Percentiles rank a stretch among this genome's conserved stretches.
phyloP scores from a whole-genome alignment of 2,329 filamentous ascomycete genomes.

The Fusarium fujikuroi region DNA sequence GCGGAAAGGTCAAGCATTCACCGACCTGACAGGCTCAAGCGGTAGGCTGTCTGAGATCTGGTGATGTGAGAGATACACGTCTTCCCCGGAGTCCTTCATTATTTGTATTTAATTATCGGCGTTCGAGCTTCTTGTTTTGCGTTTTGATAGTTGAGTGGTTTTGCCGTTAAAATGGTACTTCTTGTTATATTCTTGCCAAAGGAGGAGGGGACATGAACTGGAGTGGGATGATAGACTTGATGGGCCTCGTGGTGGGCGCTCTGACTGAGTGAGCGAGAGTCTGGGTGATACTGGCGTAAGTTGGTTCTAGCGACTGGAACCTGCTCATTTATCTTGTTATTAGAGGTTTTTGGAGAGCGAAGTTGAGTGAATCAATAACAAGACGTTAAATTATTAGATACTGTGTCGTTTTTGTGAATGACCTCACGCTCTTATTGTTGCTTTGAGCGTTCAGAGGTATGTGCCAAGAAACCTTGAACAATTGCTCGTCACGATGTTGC shows the following conservation, averaged over 20 bases:
- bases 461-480: neutral
- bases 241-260: conserved; percentile 6
- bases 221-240: conserved; percentile 28
- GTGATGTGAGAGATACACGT: conserved; percentile 16
- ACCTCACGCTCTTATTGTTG: neutral
- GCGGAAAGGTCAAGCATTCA: conserved; percentile 23
- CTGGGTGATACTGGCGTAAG: neutral
- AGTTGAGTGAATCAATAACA: conserved; percentile 41
- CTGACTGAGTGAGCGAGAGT: conserved; percentile 13
- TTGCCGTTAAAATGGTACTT: conserved; percentile 17
- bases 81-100: conserved; percentile 26
- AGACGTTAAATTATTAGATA: conserved; percentile 6
- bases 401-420: neutral
- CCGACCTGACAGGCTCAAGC: conserved; percentile 31
- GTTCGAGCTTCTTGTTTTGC: conserved; percentile 31
- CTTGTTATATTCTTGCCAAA: conserved; percentile 20
- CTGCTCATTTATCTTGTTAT: conserved; percentile 28
- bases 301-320: conserved; percentile 5
- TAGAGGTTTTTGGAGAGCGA: conserved; percentile 32
- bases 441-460: neutral
- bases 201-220: conserved; percentile 1
- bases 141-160: conserved; percentile 15
- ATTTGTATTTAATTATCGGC: conserved; percentile 45
- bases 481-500: neutral
- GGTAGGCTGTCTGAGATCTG: conserved; percentile 21